Conservation (phyloP, 2,329 filamentous ascomycete species). For the Blastomyces silverae region DNA sequence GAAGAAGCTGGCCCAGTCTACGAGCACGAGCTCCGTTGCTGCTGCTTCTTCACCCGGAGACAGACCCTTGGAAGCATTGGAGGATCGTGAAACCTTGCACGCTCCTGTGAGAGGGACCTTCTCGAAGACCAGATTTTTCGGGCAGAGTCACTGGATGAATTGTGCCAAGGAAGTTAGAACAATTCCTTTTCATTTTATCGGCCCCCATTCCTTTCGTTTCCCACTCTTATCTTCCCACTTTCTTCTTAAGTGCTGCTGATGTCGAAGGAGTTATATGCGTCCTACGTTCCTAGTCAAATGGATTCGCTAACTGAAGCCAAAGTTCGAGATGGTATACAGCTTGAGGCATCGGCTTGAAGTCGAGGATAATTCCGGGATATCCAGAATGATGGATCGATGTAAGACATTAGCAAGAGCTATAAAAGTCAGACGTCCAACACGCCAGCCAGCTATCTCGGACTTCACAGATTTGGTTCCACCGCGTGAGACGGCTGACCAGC, state of each 20-base stretch:
- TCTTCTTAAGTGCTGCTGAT: background rate
- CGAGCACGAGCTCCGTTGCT: background rate
- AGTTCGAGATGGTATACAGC: slow-evolving; percentile 14
- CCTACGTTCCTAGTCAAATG: background rate
- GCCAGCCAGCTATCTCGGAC: slow-evolving; percentile 5
- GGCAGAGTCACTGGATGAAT: slow-evolving; percentile 49
- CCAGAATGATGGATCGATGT: slow-evolving; percentile 40
- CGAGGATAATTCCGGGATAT: slow-evolving; percentile 34
- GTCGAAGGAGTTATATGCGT: background rate
- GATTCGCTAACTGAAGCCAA: background rate
- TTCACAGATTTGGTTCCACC: slow-evolving; percentile 42
- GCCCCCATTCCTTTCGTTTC: background rate
- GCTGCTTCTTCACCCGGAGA: background rate
- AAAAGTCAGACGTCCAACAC: slow-evolving; percentile 39
- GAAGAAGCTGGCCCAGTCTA: slow-evolving; percentile 9
- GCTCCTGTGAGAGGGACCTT: slow-evolving; percentile 14
- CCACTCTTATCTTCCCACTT: background rate
- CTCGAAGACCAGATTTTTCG: slow-evolving; percentile 48
- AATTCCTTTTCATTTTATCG: background rate
- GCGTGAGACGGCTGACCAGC: slow-evolving; percentile 42
- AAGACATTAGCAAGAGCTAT: slow-evolving; percentile 47
- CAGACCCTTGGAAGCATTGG: background rate
- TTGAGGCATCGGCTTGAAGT: slow-evolving; percentile 23
- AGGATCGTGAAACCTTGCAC: background rate
- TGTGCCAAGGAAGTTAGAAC: slow-evolving; percentile 20